Conservation (phyloP, 164 flowering plant genomes). For the Amborella trichopoda region DNA sequence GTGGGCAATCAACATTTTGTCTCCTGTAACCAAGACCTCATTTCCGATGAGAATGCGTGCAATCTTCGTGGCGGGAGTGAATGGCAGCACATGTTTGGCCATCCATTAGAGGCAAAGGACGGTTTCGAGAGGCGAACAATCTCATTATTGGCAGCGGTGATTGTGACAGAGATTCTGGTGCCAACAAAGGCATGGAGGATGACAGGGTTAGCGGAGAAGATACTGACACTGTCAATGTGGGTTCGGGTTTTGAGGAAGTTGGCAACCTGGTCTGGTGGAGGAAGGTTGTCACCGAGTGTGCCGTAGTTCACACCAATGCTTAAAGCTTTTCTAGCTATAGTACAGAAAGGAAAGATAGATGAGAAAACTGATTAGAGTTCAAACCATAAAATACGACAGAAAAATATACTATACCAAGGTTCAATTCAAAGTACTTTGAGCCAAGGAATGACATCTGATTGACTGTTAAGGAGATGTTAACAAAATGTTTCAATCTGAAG, state of each 20-base stretch:
- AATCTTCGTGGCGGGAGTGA: slow-evolving; percentile 44
- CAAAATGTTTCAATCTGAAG: too few species aligned
- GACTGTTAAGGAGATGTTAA: too few species aligned
- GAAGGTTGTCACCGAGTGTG: slow-evolving; percentile 70
- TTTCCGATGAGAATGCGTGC: slow-evolving; percentile 47
- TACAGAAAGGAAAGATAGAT: too few species aligned
- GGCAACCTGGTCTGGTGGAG: slow-evolving; percentile 59
- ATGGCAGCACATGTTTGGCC: slow-evolving; percentile 34
- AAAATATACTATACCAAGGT: too few species aligned
- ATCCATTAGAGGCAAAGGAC: slow-evolving; percentile 47
- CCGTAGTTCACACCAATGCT: slow-evolving; percentile 90
- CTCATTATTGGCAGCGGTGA: slow-evolving; percentile 52
- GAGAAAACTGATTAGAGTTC: too few species aligned
- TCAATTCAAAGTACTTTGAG: too few species aligned
- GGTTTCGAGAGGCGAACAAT: slow-evolving; percentile 29
- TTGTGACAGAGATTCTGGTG: slow-evolving; percentile 44
- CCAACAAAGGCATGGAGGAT: slow-evolving; percentile 62
- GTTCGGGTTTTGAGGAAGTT: slow-evolving; percentile 44
- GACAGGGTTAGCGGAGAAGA: slow-evolving; percentile 61
- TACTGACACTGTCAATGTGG: slow-evolving; percentile 47
- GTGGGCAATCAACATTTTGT: slow-evolving; percentile 21
- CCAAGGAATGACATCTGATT: too few species aligned
- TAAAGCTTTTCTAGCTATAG: too few species aligned
- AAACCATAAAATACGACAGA: too few species aligned
- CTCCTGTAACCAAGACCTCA: slow-evolving; percentile 33